Evolutionary conservation across 163 green algal species (phyloP).

Genomic region (Volvox carteri): DNA sequence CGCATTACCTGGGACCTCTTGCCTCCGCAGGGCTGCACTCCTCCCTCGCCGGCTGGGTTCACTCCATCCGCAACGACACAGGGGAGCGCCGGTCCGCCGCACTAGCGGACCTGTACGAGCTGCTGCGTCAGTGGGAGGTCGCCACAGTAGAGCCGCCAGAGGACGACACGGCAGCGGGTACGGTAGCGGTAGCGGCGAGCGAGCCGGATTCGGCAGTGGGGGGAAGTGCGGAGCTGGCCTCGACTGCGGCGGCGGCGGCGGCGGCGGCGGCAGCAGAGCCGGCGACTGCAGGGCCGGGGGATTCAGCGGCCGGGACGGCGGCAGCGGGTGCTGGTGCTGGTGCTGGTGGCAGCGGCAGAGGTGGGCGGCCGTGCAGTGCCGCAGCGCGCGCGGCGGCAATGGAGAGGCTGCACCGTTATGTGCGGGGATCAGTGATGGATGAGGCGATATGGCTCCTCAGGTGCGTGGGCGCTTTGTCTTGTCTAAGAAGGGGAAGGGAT

Average conservation of each 20-base stretch:
- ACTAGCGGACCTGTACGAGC: constrained; percentile 61
- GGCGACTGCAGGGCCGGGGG: too few species aligned
- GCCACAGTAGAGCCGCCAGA: not conserved
- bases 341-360: not conserved
- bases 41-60: constrained; percentile 27
- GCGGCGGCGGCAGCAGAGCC: too few species aligned
- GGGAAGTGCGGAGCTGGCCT: too few species aligned
- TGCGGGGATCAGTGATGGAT: constrained; percentile 56
- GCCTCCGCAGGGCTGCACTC: constrained; percentile 44
- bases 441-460: constrained; percentile 70
- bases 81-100: constrained; percentile 51
- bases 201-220: not conserved
- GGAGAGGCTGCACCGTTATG: constrained; percentile 43
- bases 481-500: too few species aligned
- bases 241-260: too few species aligned
- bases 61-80: constrained; percentile 53
- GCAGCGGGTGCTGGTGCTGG: too few species aligned
- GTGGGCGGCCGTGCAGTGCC: not conserved
- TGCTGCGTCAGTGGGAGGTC: constrained; percentile 43
- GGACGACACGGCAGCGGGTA: too few species aligned
- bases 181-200: not conserved
- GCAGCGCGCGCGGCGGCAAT: not conserved
- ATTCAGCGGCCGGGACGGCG: too few species aligned
- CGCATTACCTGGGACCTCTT: too few species aligned
- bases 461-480: too few species aligned